Conservation (phyloP, 257 asterid species). For the Lycium barbarum region DNA sequence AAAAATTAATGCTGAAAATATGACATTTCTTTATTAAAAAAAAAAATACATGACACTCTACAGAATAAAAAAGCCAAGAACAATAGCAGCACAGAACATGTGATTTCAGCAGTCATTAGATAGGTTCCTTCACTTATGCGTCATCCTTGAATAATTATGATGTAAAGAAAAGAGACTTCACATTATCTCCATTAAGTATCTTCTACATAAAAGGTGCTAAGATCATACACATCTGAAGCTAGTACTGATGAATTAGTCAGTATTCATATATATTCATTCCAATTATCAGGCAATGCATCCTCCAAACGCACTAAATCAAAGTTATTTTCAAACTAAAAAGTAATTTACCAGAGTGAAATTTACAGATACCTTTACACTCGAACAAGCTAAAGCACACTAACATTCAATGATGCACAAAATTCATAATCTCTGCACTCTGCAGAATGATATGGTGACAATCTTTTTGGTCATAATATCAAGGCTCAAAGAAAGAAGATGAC, state of each 20-base stretch:
- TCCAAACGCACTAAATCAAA: background rate
- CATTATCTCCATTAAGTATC: background rate
- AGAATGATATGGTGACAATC: background rate
- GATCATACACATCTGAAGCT: conserved; percentile 15
- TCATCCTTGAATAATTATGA: background rate
- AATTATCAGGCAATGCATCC: conserved; percentile 3
- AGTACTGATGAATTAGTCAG: background rate
- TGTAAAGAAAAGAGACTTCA: background rate
- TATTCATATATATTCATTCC: background rate
- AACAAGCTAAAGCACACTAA: conserved; percentile 15
- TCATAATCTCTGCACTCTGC: background rate
- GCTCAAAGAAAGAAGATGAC: conserved; percentile 27
- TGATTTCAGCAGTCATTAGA: background rate
- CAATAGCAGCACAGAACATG: background rate
- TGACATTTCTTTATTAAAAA: background rate
- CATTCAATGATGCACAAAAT: background rate
- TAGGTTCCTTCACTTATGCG: background rate
- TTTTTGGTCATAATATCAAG: background rate
- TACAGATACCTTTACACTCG: conserved; percentile 2
- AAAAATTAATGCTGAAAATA: background rate
- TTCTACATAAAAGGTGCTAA: background rate
- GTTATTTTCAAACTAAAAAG: conserved; percentile 1
- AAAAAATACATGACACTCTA: background rate
- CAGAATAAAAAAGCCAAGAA: conserved; percentile 15
- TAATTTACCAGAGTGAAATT: conserved; percentile 11